Conservation (phyloP, 306 rosid genomes). For the Quercus rubra region DNA sequence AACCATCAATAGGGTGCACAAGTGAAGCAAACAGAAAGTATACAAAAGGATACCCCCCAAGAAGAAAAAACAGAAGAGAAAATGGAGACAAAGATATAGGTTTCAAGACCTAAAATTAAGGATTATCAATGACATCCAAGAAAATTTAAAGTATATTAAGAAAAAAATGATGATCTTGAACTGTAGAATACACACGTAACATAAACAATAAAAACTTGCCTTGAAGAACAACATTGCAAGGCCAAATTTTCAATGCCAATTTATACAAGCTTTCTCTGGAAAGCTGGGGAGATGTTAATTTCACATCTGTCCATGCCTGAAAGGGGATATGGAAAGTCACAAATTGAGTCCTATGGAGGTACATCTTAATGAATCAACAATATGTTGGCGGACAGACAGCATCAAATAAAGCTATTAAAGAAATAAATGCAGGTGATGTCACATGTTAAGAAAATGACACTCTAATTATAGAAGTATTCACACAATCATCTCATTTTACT, state of each 20-base stretch:
- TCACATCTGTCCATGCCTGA: constrained; percentile 88
- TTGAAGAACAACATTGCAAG: constrained; percentile 50
- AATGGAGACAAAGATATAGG: background rate
- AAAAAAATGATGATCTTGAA: background rate
- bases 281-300: constrained; percentile 87
- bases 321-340: background rate
- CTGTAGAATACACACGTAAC: background rate
- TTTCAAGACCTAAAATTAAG: background rate
- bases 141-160: background rate
- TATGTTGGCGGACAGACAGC: background rate
- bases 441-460: background rate
- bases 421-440: background rate
- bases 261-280: constrained; percentile 72
- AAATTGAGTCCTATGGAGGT: background rate
- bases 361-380: background rate
- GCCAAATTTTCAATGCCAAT: constrained; percentile 51
- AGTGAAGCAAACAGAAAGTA: background rate
- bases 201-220: constrained; percentile 34
- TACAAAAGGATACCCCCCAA: background rate
- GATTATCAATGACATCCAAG: background rate
- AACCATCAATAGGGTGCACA: background rate
- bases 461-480: background rate
- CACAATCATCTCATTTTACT: background rate
- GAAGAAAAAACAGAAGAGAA: background rate
- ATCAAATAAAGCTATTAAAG: background rate